Conservation (phyloP, 2,329 filamentous ascomycete species). For the Aspergillus quadrilineatus region DNA sequence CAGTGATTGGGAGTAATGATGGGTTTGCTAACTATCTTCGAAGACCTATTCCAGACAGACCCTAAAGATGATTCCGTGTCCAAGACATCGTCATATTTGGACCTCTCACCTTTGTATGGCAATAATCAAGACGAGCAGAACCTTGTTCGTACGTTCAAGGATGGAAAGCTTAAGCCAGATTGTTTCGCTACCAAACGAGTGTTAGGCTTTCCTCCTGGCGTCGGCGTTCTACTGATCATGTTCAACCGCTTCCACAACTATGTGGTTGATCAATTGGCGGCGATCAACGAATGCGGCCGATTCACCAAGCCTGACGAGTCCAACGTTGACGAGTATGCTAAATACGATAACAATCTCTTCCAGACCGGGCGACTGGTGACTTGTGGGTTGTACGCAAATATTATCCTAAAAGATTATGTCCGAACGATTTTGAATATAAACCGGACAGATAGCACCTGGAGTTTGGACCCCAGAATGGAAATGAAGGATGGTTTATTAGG, state of each 20-base stretch:
- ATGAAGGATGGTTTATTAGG: conserved; percentile 50
- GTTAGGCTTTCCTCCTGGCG: conserved; percentile 66
- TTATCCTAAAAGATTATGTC: conserved; percentile 59
- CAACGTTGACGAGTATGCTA: conserved; percentile 36
- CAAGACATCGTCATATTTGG: conserved; percentile 71
- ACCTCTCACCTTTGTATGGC: conserved; percentile 71
- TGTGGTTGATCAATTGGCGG: conserved; percentile 59
- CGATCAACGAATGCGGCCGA: conserved; percentile 66
- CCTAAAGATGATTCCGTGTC: conserved; percentile 63
- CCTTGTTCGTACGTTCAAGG: conserved; percentile 60
- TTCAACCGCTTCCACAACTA: conserved; percentile 72
- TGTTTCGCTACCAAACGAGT: conserved; percentile 67
- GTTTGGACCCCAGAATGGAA: conserved; percentile 62
- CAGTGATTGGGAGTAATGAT: not conserved
- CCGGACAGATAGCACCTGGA: conserved; percentile 59
- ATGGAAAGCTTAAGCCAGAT: conserved; percentile 70
- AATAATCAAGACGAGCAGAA: conserved; percentile 64
- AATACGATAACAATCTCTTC: conserved; percentile 48
- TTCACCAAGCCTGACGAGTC: conserved; percentile 58
- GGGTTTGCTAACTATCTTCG: conserved; percentile 22
- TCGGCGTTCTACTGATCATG: conserved; percentile 66
- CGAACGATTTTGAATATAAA: conserved; percentile 62
- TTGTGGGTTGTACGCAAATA: conserved; percentile 57
- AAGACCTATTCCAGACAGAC: conserved; percentile 65
- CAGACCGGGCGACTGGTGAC: conserved; percentile 57